Evolutionary conservation across 116 monocot genomes (phyloP).

Genomic region (Papilionanthe hybrid): DNA sequence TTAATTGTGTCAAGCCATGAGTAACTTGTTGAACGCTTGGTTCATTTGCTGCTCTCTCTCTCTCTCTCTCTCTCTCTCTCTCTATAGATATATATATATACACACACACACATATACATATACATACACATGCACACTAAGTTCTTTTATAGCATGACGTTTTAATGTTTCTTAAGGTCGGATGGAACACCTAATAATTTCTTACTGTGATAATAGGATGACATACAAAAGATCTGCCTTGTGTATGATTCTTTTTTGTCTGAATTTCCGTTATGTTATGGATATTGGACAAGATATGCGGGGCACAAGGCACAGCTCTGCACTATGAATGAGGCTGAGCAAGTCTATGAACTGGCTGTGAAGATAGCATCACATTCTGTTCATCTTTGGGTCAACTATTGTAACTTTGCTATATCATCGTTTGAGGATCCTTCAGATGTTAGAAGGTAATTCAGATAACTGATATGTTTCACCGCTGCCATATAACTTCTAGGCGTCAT

Average conservation of each 20-base stretch:
- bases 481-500: not conserved
- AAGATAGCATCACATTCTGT: conserved; percentile 52
- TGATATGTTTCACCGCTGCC: not conserved
- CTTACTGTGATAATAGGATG: conserved; percentile 45
- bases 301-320: conserved; percentile 44
- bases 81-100: too few relatives aligned
- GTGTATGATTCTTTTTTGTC: conserved; percentile 67
- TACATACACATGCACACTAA: too few relatives aligned
- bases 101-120: too few relatives aligned
- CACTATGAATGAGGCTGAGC: conserved; percentile 34
- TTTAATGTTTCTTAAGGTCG: not conserved
- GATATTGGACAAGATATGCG: conserved; percentile 80
- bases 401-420: conserved; percentile 45
- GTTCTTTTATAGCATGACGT: not conserved
- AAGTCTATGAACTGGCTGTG: conserved; percentile 68
- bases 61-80: too few relatives aligned
- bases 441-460: conserved; percentile 48
- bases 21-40: too few relatives aligned
- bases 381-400: conserved; percentile 76
- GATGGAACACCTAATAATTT: conserved; percentile 4
- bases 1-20: too few relatives aligned
- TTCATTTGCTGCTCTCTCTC: too few relatives aligned
- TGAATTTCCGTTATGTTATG: conserved; percentile 80
- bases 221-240: conserved; percentile 35
- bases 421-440: conserved; percentile 80